Percentiles rank a stretch among this genome's conserved stretches.
phyloP scores from a whole-genome alignment of 2,329 filamentous ascomycete genomes.

The Colletotrichum shisoi region DNA sequence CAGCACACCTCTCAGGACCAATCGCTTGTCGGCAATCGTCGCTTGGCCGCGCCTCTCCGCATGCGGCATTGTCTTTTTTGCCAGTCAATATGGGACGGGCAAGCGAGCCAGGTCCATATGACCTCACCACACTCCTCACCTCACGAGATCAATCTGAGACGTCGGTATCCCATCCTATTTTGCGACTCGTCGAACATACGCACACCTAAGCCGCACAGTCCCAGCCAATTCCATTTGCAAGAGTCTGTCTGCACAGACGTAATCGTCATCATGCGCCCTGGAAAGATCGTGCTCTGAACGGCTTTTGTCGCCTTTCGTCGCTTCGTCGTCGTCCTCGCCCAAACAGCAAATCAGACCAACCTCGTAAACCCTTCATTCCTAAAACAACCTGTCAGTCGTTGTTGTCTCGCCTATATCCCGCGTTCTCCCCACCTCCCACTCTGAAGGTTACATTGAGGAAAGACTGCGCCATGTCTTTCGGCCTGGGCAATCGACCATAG shows the following conservation, averaged over 20 bases:
- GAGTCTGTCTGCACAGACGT: slow-evolving; percentile 4
- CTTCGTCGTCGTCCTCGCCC: slow-evolving; percentile 22
- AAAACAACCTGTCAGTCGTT: neutral
- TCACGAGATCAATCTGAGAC: slow-evolving; percentile 39
- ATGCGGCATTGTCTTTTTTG: slow-evolving; percentile 9
- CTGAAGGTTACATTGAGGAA: neutral
- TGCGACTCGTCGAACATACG: slow-evolving; percentile 1
- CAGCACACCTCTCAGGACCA: slow-evolving; percentile 23
- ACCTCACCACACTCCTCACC: slow-evolving; percentile 37
- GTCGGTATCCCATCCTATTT: slow-evolving; percentile 33
- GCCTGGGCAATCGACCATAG: slow-evolving; percentile 12
- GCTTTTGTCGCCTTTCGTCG: neutral
- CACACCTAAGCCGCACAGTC: neutral
- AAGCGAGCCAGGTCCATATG: slow-evolving; percentile 15
- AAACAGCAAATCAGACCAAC: slow-evolving; percentile 4
- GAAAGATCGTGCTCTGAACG: slow-evolving; percentile 17
- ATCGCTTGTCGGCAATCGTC: slow-evolving; percentile 37
- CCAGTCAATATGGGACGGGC: neutral
- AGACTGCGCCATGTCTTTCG: slow-evolving; percentile 27
- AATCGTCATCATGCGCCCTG: slow-evolving; percentile 35
- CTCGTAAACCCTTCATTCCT: slow-evolving; percentile 9
- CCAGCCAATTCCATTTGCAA: slow-evolving; percentile 6
- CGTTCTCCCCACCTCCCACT: neutral
- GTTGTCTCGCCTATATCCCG: slow-evolving; percentile 3
- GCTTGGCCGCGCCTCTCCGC: slow-evolving; percentile 37